Conservation (phyloP, 192 early-diverging fungal genomes). For the Mortierella hygrophila region DNA sequence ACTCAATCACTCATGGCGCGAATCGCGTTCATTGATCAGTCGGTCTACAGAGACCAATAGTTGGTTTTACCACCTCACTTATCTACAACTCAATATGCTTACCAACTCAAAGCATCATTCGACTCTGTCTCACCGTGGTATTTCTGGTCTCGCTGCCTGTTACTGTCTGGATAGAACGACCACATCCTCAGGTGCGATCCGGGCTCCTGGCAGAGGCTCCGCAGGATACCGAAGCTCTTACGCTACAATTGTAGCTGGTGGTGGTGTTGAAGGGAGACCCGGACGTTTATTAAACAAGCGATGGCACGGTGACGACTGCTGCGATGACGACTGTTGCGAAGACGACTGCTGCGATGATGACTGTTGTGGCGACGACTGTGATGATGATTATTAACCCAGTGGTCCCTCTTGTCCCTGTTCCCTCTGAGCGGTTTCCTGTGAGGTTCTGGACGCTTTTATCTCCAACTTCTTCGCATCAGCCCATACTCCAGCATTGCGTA, state of each 20-base stretch:
- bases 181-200: background rate
- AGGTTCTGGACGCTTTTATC: too few relatives aligned
- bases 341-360: background rate
- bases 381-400: background rate
- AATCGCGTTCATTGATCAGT: background rate
- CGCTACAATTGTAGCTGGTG: background rate
- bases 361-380: background rate
- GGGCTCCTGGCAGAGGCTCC: background rate
- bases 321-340: background rate
- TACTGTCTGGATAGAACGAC: background rate
- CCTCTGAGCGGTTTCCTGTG: background rate
- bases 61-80: background rate
- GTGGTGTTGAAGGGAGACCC: background rate
- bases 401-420: background rate
- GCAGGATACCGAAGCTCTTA: background rate
- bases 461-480: too few relatives aligned
- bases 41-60: background rate
- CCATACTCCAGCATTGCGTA: too few relatives aligned
- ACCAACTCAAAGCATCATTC: background rate
- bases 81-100: background rate
- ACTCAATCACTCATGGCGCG: background rate
- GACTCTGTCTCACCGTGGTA: background rate
- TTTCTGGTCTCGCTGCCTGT: background rate
- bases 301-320: background rate
- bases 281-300: background rate